phyloP scores from a whole-genome alignment of 495 filamentous ascomycete species.

The Staphylotrichum longicolle region DNA sequence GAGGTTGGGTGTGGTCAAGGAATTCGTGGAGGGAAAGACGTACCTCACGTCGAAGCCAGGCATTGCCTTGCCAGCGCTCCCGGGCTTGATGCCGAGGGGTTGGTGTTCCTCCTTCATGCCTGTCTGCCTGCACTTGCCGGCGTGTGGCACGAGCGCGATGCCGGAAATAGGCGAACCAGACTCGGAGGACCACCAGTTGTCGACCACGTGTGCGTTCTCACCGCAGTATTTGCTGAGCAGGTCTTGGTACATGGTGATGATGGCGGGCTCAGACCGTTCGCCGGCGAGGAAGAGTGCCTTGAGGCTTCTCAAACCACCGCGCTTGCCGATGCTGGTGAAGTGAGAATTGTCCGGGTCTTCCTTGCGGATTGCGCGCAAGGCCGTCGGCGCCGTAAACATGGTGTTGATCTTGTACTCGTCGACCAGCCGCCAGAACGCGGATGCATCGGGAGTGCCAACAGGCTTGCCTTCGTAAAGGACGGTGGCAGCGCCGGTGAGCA shows the following conservation, averaged over 20 bases:
- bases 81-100: constrained; percentile 63
- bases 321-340: constrained; percentile 58
- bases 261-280: constrained; percentile 83
- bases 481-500: constrained; percentile 81
- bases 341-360: constrained; percentile 73
- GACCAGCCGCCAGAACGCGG: constrained; percentile 83
- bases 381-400: constrained; percentile 83
- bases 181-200: constrained; percentile 98
- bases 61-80: constrained; percentile 84
- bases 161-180: constrained; percentile 87
- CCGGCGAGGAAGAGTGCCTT: constrained; percentile 81
- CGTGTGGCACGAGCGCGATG: constrained; percentile 61
- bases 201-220: constrained; percentile 65
- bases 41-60: constrained; percentile 77
- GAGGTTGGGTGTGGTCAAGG: not conserved
- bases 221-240: constrained; percentile 64
- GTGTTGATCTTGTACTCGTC: constrained; percentile 81
- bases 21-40: not conserved
- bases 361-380: constrained; percentile 79
- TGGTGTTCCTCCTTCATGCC: constrained; percentile 24
- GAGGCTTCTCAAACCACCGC: constrained; percentile 65
- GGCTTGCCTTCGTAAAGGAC: constrained; percentile 92
- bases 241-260: constrained; percentile 74
- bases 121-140: constrained; percentile 43
- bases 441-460: constrained; percentile 81